Evolutionary conservation across 768 basidiomycete genomes (phyloP).

Genomic region (Obba rivulosa): DNA sequence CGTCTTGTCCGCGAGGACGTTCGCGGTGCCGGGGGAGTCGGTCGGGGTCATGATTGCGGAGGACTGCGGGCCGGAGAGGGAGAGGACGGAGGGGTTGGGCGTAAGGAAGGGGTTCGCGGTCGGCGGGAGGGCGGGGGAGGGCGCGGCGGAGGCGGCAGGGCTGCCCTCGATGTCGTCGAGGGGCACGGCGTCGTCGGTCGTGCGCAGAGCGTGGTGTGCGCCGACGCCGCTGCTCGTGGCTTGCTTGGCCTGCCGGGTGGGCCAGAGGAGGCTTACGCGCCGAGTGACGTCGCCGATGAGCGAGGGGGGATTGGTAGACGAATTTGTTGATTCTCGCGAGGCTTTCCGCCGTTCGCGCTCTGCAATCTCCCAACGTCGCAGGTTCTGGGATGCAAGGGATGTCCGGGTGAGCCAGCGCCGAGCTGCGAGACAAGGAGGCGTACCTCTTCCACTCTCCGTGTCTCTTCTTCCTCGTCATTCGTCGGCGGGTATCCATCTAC

Average conservation of each 20-base stretch:
- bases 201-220: slow-evolving; percentile 45
- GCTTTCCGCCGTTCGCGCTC: slow-evolving; percentile 74
- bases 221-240: slow-evolving; percentile 31
- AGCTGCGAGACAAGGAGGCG: slow-evolving; percentile 8
- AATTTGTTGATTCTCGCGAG: slow-evolving; percentile 49
- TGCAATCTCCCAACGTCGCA: slow-evolving; percentile 71
- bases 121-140: slow-evolving; percentile 21
- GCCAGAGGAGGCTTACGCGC: slow-evolving; percentile 56
- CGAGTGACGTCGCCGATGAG: slow-evolving; percentile 54
- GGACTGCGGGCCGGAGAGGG: slow-evolving; percentile 27
- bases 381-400: slow-evolving; percentile 42
- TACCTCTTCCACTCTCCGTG: slow-evolving; percentile 70
- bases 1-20: not conserved
- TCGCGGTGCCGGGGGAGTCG: slow-evolving; percentile 19
- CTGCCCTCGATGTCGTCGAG: slow-evolving; percentile 43
- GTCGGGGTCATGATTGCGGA: slow-evolving; percentile 24
- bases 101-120: slow-evolving; percentile 35
- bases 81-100: slow-evolving; percentile 48
- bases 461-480: slow-evolving; percentile 61
- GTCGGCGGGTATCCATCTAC: slow-evolving; percentile 57
- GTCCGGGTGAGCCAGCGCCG: slow-evolving; percentile 1
- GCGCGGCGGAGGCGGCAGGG: slow-evolving; percentile 32
- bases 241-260: slow-evolving; percentile 33
- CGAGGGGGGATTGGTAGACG: slow-evolving; percentile 30
- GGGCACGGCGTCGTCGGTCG: slow-evolving; percentile 45